phyloP scores from a whole-genome alignment of 2,329 filamentous ascomycete genomes.

The Penicillium sp. region DNA sequence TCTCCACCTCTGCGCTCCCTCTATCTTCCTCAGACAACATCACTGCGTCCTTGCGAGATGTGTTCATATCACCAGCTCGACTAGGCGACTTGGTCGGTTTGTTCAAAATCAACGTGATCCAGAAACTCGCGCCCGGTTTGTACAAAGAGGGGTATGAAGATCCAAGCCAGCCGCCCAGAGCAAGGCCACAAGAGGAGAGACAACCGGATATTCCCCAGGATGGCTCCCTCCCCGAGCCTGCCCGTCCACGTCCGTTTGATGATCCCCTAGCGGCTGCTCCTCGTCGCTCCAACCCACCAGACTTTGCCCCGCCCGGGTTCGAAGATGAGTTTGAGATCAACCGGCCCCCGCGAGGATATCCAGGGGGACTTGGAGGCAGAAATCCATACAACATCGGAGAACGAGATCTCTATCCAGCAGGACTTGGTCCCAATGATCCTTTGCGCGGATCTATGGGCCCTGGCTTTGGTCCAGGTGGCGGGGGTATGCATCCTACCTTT shows the following conservation, averaged over 20 bases:
- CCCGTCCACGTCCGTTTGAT: conserved; percentile 66
- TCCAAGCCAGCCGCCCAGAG: conserved; percentile 32
- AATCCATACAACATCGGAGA: conserved; percentile 72
- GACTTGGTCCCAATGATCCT: conserved; percentile 78
- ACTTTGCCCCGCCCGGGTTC: conserved; percentile 84
- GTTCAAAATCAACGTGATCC: conserved; percentile 77
- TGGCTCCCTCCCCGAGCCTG: conserved; percentile 57
- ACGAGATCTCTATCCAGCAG: conserved; percentile 55
- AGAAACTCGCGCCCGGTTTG: conserved; percentile 75
- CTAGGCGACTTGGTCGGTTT: conserved; percentile 69
- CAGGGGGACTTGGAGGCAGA: conserved; percentile 46
- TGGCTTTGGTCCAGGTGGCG: conserved; percentile 60
- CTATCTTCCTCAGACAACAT: conserved; percentile 41
- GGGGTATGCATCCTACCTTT: conserved; percentile 95
- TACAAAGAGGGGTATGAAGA: conserved; percentile 79
- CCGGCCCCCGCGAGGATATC: conserved; percentile 58
- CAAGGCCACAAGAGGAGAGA: conserved; percentile 44
- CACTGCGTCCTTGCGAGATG: conserved; percentile 46
- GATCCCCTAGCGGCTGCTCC: conserved; percentile 63
- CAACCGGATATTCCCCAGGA: conserved; percentile 53
- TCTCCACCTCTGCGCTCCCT: conserved; percentile 63
- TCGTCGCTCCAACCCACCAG: conserved; percentile 65
- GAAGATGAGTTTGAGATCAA: conserved; percentile 90
- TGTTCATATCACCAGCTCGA: conserved; percentile 73
- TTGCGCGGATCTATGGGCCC: conserved; percentile 66